Base-by-base conservation (phyloP, 352 stramenopile genomes). In the Pythium scleroteichum region DNA sequence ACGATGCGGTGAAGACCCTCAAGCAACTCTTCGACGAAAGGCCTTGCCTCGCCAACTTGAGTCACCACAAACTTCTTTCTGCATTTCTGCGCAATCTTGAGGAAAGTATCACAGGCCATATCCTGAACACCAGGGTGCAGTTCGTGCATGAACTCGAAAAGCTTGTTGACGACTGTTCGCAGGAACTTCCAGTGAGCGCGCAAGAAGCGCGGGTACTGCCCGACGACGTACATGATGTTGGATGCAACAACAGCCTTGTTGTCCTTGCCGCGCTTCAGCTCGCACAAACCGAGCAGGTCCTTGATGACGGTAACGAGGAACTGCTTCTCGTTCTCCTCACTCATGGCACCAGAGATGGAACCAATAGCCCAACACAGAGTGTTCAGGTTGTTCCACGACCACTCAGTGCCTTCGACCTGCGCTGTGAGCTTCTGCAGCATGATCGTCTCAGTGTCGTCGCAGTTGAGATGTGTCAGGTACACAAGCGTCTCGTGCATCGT, bases 111-210 rank as follows among this genome's bases (percentile, higher is more conserved):
- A 76, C 97, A 99, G 4, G 98, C 97, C 98, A 99, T 99, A 71
- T 99, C 98, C 66, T 99, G 97, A 13, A 99, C 98, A 58, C 97
- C 98, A 27, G 97, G 98, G 73, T 99, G 98, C 26, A 97, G 75
- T 68, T 99, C 98, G 76, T 99, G 97, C 97, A 99, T 99, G 69
- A 99, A 99, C 78, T 99, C 97, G 69, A 99, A 99, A 14, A 99
- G 81, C 73, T 99, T 99, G 78, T 99, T 99, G 46, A 99, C 97
- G n/a, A 99, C 98, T 1, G 98, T 99, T 59, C 98, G 97, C 24
- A 99, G 76, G 72, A 99, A 99, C 79, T 99, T 99, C 97, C 97
- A 99, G 78, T 99, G 97, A 9, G 94, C 94, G 52, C 97, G 96
- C 33, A 99, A 72, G 74, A 99, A 99, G 2, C 98, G 95, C 40